phyloP scores from a whole-genome alignment of 176 grass and related monocot genomes.

The Chrysopogon serrulatus region DNA sequence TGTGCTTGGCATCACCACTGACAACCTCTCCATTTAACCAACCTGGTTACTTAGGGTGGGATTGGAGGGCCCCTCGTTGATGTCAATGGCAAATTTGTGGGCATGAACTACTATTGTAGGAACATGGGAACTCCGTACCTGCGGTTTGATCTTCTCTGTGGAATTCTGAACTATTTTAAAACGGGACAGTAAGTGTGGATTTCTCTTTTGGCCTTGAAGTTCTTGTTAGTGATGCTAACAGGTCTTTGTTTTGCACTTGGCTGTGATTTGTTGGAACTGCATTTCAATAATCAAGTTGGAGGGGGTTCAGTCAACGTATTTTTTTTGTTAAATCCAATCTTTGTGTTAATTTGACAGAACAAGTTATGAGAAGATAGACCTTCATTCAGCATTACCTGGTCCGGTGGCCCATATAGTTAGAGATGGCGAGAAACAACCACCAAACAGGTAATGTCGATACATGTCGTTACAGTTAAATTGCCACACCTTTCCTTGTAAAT shows the following conservation, averaged over 20 bases:
- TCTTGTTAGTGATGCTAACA: neutral
- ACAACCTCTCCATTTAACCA: neutral
- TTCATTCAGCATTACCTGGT: too few species aligned
- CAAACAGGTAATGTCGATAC: too few species aligned
- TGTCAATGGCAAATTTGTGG: neutral
- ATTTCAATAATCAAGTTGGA: neutral
- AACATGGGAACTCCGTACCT: neutral
- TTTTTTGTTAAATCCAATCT: neutral
- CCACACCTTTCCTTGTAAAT: too few species aligned
- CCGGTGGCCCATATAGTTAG: too few species aligned
- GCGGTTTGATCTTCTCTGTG: neutral
- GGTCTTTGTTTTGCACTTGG: neutral
- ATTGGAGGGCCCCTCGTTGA: conserved; percentile 2
- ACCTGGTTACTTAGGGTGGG: neutral
- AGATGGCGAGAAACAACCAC: too few species aligned
- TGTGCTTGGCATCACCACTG: neutral
- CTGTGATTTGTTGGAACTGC: neutral
- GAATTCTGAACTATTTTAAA: neutral
- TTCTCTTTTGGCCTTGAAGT: neutral
- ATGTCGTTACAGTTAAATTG: too few species aligned
- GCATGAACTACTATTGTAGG: neutral
- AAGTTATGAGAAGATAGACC: neutral
- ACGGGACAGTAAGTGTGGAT: neutral
- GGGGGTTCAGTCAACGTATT: neutral
- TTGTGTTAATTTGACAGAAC: neutral